Evolutionary conservation across 495 filamentous ascomycete genomes (phyloP).

Genomic region (Penicillium pancosmium): DNA sequence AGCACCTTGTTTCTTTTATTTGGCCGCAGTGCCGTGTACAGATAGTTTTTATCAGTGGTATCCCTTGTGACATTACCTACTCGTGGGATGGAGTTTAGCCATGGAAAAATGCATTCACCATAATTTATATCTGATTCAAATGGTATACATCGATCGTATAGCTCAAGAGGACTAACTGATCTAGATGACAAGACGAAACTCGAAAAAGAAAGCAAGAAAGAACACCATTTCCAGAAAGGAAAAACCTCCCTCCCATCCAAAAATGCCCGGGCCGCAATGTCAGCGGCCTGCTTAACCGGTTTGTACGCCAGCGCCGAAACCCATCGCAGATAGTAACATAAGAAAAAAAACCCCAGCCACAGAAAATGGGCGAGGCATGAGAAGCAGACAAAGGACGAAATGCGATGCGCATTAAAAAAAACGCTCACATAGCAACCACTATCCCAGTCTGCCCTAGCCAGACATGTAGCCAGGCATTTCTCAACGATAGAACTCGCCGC

Average conservation of each 20-base stretch:
- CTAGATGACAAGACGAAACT: background rate
- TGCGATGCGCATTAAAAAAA: background rate
- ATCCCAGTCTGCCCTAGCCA: no score
- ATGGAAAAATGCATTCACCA: conserved; percentile 23
- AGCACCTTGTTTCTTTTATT: conserved; percentile 15
- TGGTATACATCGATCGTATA: background rate
- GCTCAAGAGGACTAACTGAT: no score
- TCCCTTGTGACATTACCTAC: conserved; percentile 30
- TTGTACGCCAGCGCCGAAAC: conserved; percentile 30
- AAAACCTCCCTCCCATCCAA: conserved; percentile 20
- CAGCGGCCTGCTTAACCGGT: conserved; percentile 13
- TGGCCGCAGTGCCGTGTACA: conserved; percentile 32
- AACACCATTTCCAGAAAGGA: conserved; percentile 29
- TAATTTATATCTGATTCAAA: conserved; percentile 16
- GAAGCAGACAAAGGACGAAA: background rate
- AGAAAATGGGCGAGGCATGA: background rate
- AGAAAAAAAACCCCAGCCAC: background rate
- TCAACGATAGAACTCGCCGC: conserved; percentile 96
- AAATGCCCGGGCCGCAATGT: conserved; percentile 3
- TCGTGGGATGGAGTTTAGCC: conserved; percentile 32
- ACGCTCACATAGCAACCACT: background rate
- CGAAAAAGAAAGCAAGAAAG: conserved; percentile 12
- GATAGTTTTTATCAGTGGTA: conserved; percentile 26
- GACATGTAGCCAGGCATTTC: no score
- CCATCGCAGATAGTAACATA: conserved; percentile 10